Percentiles rank a stretch among this genome's conserved stretches.
These are phyloP conservation scores for Hanseniaspora meyeri DNA, from an alignment of 805 yeast genomes.

Conservation along the genomic window DNA sequence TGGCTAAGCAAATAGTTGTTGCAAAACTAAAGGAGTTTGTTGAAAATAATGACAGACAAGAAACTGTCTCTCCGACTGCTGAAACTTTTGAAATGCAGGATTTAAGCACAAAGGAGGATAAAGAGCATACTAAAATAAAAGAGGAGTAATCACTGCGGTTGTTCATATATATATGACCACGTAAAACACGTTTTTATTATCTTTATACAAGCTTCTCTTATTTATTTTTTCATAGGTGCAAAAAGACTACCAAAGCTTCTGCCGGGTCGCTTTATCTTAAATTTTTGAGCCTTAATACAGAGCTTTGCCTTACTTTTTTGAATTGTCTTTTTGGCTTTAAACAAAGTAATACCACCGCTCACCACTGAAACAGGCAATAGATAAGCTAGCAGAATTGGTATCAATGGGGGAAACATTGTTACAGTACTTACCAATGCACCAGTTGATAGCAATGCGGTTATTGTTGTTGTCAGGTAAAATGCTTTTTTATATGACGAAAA, in stretches of 20 bases:
- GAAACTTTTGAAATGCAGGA: conserved; percentile 28
- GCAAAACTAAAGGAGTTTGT: conserved; percentile 48
- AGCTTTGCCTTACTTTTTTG: not conserved
- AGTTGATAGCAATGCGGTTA: conserved; percentile 1
- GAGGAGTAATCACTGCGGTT: not conserved
- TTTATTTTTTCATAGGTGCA: not conserved
- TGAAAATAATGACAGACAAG: conserved; percentile 35
- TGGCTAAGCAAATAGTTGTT: conserved; percentile 43
- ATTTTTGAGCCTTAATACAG: not conserved
- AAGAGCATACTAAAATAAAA: not conserved
- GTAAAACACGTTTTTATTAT: not conserved
- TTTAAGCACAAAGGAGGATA: conserved; percentile 17
- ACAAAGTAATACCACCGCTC: not conserved
- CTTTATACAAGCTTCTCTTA: not conserved
- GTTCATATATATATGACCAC: not conserved
- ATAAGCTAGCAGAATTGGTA: not conserved
- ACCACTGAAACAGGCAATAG: not conserved
- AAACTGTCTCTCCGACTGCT: conserved; percentile 8
- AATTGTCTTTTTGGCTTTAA: conserved; percentile 1
- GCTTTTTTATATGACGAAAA: not conserved
- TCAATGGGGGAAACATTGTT: not conserved
- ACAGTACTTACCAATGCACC: not conserved
- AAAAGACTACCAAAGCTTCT: not conserved
- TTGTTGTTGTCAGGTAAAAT: not conserved
- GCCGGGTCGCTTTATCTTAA: not conserved